Evolutionary conservation across 2,329 filamentous ascomycete genomes (phyloP).

Genomic region (Calonectria naviculata): DNA sequence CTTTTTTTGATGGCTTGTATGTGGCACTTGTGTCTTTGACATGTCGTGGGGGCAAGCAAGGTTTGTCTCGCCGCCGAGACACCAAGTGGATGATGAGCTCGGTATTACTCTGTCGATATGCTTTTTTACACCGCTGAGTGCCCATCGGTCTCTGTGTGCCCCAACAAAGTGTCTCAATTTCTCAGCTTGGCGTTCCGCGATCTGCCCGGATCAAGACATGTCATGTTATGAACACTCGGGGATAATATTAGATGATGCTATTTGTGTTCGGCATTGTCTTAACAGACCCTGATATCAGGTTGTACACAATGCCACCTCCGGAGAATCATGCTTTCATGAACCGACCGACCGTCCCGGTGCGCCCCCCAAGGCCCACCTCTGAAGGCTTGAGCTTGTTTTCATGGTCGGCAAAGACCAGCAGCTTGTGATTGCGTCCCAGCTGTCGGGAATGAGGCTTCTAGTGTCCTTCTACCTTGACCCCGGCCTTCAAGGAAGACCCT

Average conservation of each 20-base stretch:
- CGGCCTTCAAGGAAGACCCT: constrained; percentile 8
- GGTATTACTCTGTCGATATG: neutral
- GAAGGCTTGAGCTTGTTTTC: constrained; percentile 32
- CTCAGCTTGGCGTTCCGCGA: neutral
- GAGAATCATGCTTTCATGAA: constrained; percentile 35
- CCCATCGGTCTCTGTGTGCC: neutral
- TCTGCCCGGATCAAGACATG: constrained; percentile 5
- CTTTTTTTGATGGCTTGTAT: neutral
- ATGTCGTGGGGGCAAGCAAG: neutral
- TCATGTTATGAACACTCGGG: neutral
- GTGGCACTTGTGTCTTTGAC: neutral
- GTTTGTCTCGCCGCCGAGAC: constrained; percentile 6
- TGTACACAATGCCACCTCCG: constrained; percentile 33
- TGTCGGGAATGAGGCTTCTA: constrained; percentile 19
- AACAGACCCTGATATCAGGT: constrained; percentile 7
- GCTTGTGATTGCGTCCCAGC: constrained; percentile 28
- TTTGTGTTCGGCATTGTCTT: constrained; percentile 18
- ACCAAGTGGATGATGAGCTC: neutral
- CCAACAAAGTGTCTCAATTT: constrained; percentile 2
- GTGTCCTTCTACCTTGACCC: neutral
- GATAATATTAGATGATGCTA: constrained; percentile 1
- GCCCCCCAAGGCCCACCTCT: constrained; percentile 33
- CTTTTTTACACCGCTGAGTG: constrained; percentile 7
- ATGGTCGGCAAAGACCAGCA: constrained; percentile 24
- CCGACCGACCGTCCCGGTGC: constrained; percentile 26